phyloP scores from a whole-genome alignment of 2,329 filamentous ascomycete species.

The Ophiostoma triangulosporum region DNA sequence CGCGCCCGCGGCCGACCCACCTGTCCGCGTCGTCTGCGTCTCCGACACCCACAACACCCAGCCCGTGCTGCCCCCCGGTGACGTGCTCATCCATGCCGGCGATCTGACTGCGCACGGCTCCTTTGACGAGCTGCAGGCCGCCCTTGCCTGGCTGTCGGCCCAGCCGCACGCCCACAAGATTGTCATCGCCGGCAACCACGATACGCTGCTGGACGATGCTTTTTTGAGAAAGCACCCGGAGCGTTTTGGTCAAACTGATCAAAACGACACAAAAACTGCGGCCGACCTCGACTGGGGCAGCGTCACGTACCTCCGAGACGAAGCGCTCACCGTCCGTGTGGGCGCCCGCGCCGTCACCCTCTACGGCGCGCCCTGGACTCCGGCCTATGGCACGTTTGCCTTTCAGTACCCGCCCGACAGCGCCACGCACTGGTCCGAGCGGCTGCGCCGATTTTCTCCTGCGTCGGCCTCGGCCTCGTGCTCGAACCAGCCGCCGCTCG shows the following conservation, averaged over 20 bases:
- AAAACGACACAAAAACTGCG: constrained; percentile 1
- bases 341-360: constrained; percentile 10
- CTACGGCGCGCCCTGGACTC: constrained; percentile 17
- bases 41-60: constrained; percentile 29
- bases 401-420: constrained; percentile 17
- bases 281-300: constrained; percentile 16
- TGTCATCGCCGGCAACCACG: constrained; percentile 19
- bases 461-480: too few species aligned
- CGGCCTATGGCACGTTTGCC: constrained; percentile 15
- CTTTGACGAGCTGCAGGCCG: constrained; percentile 24
- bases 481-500: too few species aligned
- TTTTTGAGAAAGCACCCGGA: constrained; percentile 1
- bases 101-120: constrained; percentile 27
- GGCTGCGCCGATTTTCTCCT: not conserved
- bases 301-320: constrained; percentile 15
- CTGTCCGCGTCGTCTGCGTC: constrained; percentile 20
- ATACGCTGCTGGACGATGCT: constrained; percentile 11
- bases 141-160: constrained; percentile 22
- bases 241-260: constrained; percentile 12
- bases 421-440: constrained; percentile 9
- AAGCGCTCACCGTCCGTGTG: not conserved
- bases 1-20: not conserved
- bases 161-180: constrained; percentile 25
- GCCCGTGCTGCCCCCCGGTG: constrained; percentile 18
- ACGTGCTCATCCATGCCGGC: constrained; percentile 29